phyloP scores from a whole-genome alignment of 768 basidiomycete genomes.

The Psilocybe tampanensis region DNA sequence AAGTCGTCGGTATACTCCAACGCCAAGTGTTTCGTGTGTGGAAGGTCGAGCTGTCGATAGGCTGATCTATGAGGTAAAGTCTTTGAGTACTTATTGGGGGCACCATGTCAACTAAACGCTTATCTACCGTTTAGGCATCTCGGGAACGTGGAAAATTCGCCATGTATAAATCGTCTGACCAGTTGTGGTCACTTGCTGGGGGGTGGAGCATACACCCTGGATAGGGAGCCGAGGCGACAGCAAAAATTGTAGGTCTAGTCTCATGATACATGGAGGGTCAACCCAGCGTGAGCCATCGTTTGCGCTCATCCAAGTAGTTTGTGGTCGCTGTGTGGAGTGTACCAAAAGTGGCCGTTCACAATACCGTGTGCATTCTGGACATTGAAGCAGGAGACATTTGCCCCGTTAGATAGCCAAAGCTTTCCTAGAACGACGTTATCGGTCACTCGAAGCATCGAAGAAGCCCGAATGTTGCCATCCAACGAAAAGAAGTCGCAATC shows the following conservation, averaged over 20 bases:
- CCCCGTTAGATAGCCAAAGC: background rate
- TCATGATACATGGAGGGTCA: too few relatives aligned
- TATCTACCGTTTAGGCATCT: background rate
- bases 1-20: background rate
- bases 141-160: too few relatives aligned
- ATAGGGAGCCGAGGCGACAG: background rate
- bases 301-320: too few relatives aligned
- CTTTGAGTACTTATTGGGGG: background rate
- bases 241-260: too few relatives aligned
- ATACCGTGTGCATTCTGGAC: too few relatives aligned
- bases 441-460: background rate
- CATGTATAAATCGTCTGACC: too few relatives aligned
- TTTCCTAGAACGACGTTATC: background rate
- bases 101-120: constrained; percentile 10
- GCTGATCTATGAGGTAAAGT: background rate
- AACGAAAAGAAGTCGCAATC: background rate
- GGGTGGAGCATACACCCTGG: background rate
- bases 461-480: background rate
- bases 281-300: too few relatives aligned
- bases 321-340: too few relatives aligned
- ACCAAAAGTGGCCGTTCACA: too few relatives aligned
- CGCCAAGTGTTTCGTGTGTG: background rate
- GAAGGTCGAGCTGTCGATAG: background rate
- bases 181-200: too few relatives aligned
- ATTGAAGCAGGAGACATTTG: too few relatives aligned